Evolutionary conservation across 2,329 filamentous ascomycete genomes (phyloP).

Genomic region (Aspergillus sergii): DNA sequence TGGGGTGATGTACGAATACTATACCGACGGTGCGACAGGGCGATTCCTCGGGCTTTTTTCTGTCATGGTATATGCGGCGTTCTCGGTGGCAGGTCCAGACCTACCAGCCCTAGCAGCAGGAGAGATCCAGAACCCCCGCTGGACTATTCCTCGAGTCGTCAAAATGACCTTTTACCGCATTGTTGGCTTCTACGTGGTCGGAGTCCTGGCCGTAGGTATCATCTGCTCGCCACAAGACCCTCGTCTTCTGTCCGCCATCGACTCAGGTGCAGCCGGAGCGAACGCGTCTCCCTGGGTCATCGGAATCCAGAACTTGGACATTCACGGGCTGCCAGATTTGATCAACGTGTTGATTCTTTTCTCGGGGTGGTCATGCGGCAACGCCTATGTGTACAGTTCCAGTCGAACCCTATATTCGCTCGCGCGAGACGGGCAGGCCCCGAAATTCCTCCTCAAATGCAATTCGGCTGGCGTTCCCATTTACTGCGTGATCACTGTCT

Average conservation of each 20-base stretch:
- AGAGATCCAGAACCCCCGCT: slow-evolving; percentile 69
- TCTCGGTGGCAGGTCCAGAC: slow-evolving; percentile 65
- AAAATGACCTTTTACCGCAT: slow-evolving; percentile 79
- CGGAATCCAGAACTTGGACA: slow-evolving; percentile 67
- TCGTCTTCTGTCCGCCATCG: slow-evolving; percentile 61
- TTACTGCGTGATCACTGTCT: slow-evolving; percentile 67
- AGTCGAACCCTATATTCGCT: slow-evolving; percentile 54
- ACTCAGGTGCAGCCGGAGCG: slow-evolving; percentile 59
- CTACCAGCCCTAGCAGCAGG: slow-evolving; percentile 62
- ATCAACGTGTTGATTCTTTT: slow-evolving; percentile 76
- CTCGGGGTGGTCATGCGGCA: slow-evolving; percentile 69
- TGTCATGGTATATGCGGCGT: slow-evolving; percentile 69
- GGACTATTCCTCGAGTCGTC: slow-evolving; percentile 71
- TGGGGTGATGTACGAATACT: slow-evolving; percentile 68
- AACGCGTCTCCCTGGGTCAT: slow-evolving; percentile 74
- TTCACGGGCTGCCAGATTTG: slow-evolving; percentile 67
- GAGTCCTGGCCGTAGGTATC: slow-evolving; percentile 69
- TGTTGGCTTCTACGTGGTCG: slow-evolving; percentile 73
- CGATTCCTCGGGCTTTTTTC: slow-evolving; percentile 72
- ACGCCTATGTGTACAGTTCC: slow-evolving; percentile 63
- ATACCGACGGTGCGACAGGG: slow-evolving; percentile 65
- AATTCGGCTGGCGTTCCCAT: slow-evolving; percentile 67
- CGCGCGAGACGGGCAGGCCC: slow-evolving; percentile 53
- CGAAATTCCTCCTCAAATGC: slow-evolving; percentile 59
- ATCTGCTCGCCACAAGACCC: slow-evolving; percentile 67